Percentiles rank a stretch among this genome's conserved stretches.
Evolutionary conservation across 164 flowering plant species (phyloP).

Genomic region (Taxillus chinensis): DNA sequence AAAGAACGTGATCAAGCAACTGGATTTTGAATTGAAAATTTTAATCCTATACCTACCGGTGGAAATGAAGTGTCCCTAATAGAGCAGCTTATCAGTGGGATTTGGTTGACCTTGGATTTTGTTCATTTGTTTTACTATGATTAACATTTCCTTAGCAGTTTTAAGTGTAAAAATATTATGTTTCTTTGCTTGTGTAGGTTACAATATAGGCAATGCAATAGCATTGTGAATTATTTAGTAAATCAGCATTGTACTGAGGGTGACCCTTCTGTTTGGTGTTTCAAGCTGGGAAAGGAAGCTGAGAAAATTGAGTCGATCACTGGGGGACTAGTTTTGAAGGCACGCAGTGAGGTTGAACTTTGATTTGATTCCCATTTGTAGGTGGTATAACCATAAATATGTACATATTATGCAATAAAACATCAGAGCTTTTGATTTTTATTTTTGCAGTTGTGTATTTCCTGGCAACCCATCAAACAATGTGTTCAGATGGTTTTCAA

Average conservation of each 20-base stretch:
- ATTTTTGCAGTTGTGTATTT: conserved; percentile 8
- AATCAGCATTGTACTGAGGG: background rate
- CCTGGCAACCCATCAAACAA: background rate
- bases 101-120: background rate
- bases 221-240: background rate
- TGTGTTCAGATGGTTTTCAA: background rate
- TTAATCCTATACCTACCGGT: conserved; percentile 5
- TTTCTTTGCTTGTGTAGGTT: background rate
- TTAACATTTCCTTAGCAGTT: background rate
- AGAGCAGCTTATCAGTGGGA: conserved; percentile 8
- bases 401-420: conserved; percentile 13
- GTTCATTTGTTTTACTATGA: background rate
- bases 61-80: conserved; percentile 11
- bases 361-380: background rate
- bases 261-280: background rate
- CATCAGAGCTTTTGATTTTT: background rate
- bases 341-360: background rate
- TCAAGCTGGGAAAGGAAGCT: background rate
- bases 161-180: background rate
- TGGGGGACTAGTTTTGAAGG: background rate
- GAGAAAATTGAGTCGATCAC: background rate
- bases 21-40: conserved; percentile 8
- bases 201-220: background rate
- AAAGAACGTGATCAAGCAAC: conserved; percentile 9
- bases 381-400: conserved; percentile 1